These are phyloP conservation scores for Lactarius akahatsu DNA, from an alignment of 768 basidiomycete genomes.

Conservation along the genomic window DNA sequence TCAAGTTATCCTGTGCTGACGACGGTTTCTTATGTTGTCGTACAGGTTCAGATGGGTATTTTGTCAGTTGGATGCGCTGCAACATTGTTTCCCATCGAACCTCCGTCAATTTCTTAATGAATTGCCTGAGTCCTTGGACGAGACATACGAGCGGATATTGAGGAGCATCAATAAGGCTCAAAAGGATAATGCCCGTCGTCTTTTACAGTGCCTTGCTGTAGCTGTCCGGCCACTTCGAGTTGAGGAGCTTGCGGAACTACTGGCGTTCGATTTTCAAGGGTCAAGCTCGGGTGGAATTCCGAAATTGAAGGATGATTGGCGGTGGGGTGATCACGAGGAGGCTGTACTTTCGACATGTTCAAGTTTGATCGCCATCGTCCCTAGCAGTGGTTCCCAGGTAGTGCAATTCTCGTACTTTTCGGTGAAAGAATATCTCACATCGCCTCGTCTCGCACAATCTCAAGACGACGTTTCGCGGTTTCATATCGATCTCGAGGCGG, in stretches of 20 bases:
- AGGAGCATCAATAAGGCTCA: not conserved
- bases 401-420: not conserved
- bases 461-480: not conserved
- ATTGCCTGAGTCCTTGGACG: not conserved
- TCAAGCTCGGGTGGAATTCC: not conserved
- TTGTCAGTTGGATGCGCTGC: not conserved
- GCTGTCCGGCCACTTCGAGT: not conserved
- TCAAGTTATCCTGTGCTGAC: not conserved
- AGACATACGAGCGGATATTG: not conserved
- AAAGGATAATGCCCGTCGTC: not conserved
- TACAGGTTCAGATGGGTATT: not conserved
- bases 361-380: not conserved
- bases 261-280: not conserved
- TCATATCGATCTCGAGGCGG: not conserved
- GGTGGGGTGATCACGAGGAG: not conserved
- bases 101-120: not conserved
- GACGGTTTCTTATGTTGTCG: not conserved
- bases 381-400: fast-evolving
- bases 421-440: not conserved
- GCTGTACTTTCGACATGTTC: not conserved
- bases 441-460: not conserved
- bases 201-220: not conserved
- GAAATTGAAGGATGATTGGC: not conserved
- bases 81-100: not conserved
- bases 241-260: not conserved